Evolutionary conservation across 208 protist genomes (phyloP), one percentile per base, ranked within the genome.

Genomic region (Porcisia deanei): DNA sequence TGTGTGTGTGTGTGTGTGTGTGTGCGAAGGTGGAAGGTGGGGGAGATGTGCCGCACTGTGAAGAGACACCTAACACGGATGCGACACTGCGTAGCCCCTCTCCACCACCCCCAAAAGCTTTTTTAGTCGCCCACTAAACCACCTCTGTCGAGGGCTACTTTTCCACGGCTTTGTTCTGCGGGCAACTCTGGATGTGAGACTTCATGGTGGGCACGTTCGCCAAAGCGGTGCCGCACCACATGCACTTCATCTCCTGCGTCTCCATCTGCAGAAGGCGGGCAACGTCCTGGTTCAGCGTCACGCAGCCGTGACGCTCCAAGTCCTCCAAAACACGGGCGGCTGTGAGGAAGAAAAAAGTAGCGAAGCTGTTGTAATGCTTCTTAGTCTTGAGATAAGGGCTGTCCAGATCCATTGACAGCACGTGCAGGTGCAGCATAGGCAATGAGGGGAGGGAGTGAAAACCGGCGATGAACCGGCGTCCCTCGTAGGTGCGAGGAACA

Each of bases 351-450:
- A 97, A 97, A 47, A 84, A 87, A 8, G 94, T 97, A 47, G 91
- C 88, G 59, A 97, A 97, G 80, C 84, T 94, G 85, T 97, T 97
- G 85, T 97, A 97, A 82, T 97, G 94, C 79, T 93, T 92, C 76
- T 92, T 93, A 45, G 70, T 90, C 80, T 96, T 96, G 37, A 97
- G 60, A 66, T 81, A 92, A 1, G 88, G 83, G 54, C 89, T 92
- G 61, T 92, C 89, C 25, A 97, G 86, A 70, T 97, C 94, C 70
- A 95, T 77, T 12, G 88, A 89, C 53, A 96, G 73, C 58, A 97
- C 80, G 60, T 97, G 94, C 82, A 97, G 85, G 84, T 97, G 94
- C 58, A 97, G 85, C 79, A 91, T 89, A 4, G 91, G 90, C 45
- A 97, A 73, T 9, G 94, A 97, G 1, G 94, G 94, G 2, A 97